Conservation (phyloP, 129 eudicot genomes). For the Solidago caesia region DNA sequence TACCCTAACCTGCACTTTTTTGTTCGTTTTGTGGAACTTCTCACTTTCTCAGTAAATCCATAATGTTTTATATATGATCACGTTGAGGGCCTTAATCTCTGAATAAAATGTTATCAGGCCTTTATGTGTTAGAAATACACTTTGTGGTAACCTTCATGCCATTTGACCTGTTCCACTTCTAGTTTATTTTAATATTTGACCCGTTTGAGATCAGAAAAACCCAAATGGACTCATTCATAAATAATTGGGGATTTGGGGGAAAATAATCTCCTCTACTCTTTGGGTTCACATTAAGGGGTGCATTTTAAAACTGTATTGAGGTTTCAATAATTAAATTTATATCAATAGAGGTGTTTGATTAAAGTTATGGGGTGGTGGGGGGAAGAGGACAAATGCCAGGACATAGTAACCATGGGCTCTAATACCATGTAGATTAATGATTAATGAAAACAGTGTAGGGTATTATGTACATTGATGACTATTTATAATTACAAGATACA, state of each 20-base stretch:
- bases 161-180: background rate
- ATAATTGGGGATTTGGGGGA: background rate
- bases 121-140: too few relatives aligned
- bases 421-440: too few relatives aligned
- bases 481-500: too few relatives aligned
- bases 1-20: too few relatives aligned
- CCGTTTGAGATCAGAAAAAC: background rate
- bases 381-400: too few relatives aligned
- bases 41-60: too few relatives aligned
- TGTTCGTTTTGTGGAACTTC: too few relatives aligned
- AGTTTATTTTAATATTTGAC: background rate
- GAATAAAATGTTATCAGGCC: background rate
- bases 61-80: background rate
- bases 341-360: too few relatives aligned
- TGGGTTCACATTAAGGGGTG: background rate
- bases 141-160: background rate
- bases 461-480: too few relatives aligned
- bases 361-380: too few relatives aligned
- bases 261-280: background rate
- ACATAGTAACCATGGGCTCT: too few relatives aligned
- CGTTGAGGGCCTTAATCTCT: background rate
- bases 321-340: background rate
- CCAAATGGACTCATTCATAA: conserved; percentile 8
- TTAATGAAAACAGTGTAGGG: too few relatives aligned
- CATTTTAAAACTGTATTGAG: background rate